Evolutionary conservation across 139 green algal genomes (phyloP).

Genomic region (Chlorella sp.): DNA sequence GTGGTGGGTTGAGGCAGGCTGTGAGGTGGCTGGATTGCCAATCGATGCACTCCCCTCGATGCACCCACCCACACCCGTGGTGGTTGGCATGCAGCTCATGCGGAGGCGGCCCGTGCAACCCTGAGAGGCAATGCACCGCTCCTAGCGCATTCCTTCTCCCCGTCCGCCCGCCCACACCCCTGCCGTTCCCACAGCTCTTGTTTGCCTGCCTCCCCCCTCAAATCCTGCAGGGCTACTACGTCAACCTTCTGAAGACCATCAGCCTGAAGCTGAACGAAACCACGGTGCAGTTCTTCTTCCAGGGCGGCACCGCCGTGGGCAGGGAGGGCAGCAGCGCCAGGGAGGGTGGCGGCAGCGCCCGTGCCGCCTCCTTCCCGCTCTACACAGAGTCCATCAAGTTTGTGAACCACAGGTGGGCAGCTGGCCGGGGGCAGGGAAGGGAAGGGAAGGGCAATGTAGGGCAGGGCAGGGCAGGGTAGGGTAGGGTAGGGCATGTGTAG

Average conservation of each 20-base stretch:
- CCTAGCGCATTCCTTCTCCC: background rate
- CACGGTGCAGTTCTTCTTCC: slow-evolving; percentile 96
- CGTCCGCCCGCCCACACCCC: background rate
- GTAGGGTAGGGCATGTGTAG: background rate
- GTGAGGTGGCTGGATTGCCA: no score
- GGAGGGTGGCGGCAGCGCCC: background rate
- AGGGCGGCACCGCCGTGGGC: slow-evolving; percentile 11
- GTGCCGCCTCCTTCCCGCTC: slow-evolving; percentile 78
- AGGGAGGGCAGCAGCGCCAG: background rate
- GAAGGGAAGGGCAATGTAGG: no score
- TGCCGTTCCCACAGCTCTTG: background rate
- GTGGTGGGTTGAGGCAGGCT: no score
- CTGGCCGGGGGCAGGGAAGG: background rate
- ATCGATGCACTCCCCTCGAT: no score
- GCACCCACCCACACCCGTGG: no score
- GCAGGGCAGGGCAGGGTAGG: no score
- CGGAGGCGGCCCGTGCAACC: no score
- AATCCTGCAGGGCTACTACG: slow-evolving; percentile 91
- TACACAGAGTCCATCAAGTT: slow-evolving; percentile 95
- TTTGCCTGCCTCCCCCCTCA: background rate
- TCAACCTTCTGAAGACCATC: slow-evolving; percentile 97
- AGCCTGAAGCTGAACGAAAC: slow-evolving; percentile 87
- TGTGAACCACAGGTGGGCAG: slow-evolving; percentile 75
- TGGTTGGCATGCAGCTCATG: no score
- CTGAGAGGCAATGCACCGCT: no score